Base-by-base conservation (phyloP, 371 early-diverging fungal species). In the Mucor saturninus region DNA sequence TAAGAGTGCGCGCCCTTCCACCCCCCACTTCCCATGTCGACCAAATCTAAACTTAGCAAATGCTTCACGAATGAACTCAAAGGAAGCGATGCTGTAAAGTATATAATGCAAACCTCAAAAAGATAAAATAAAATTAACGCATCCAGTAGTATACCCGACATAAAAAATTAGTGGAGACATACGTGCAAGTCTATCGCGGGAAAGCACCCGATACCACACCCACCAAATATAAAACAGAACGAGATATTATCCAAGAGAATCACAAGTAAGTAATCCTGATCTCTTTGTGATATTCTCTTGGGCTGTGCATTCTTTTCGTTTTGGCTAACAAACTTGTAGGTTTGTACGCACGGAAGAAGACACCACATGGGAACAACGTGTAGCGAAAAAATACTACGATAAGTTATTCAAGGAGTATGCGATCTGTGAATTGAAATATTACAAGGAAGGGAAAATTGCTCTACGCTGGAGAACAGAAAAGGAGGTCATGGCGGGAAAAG, bases 321-420 rank as follows among this genome's bases (percentile, higher is more conserved):
- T 35, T 0, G 6, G 8, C 6, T 8, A 35, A 35, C 35, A 35
- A 35, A 21, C 21, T 0, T 30, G 32, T 29, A 74, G 72, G 28
- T 79, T 79, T 54, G 60, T 79, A 4, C 62, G 73, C 30, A 54
- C 67, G 9, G 51, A 65, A 40, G 39, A 61, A 15, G 71, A 74
- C 46, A 70, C 63, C 3, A 69, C 82, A 2, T 95, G 94, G 94
- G 94, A 92, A 65, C 76, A 89, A 53, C 77, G 94, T 9, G 70
- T 94, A 7, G 94, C 94, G 5, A 91, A 92, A 64, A 89, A 91
- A 64, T 94, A 95, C 69, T 91, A 95, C 61, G 92, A 93, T 62
- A 80, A 83, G 62, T 80, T 95, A 10, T 93, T 91, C 70, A 93
- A 93, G 62, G 95, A 95, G 68, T 95, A 89, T 67, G 90, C 91